phyloP scores from a whole-genome alignment of 768 basidiomycete genomes.

The Lactifluus rugatus region DNA sequence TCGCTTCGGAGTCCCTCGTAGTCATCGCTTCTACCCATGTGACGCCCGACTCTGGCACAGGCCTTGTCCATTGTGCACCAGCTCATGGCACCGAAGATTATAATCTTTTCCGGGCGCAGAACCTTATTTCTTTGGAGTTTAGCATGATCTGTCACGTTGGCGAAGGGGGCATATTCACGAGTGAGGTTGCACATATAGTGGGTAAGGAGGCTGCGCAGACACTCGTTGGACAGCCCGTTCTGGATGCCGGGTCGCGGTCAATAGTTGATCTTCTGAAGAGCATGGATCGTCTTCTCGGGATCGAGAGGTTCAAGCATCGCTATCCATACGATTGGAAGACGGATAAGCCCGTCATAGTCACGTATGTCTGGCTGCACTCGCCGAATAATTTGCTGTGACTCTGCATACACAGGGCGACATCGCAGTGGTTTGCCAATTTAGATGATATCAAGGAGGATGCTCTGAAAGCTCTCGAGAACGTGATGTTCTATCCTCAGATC shows the following conservation, averaged over 20 bases:
- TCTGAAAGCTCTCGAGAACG: constrained; percentile 52
- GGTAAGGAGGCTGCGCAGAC: constrained; percentile 35
- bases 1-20: constrained; percentile 18
- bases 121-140: constrained; percentile 35
- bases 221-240: constrained; percentile 61
- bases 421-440: constrained; percentile 96
- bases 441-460: constrained; percentile 75
- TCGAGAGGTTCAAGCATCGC: constrained; percentile 68
- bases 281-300: constrained; percentile 47
- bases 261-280: constrained; percentile 55
- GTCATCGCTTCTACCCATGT: constrained; percentile 71
- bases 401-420: constrained; percentile 58
- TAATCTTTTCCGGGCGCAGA: constrained; percentile 51
- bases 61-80: constrained; percentile 91
- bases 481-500: constrained; percentile 63
- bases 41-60: constrained; percentile 81
- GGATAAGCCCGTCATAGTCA: constrained; percentile 81
- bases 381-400: neutral
- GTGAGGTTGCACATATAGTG: constrained; percentile 46
- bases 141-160: constrained; percentile 76
- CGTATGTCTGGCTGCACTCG: constrained; percentile 38
- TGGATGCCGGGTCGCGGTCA: constrained; percentile 59
- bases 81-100: constrained; percentile 95
- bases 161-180: constrained; percentile 58
- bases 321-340: constrained; percentile 99